phyloP scores from a whole-genome alignment of 176 grass and related monocot species.

The Bolboschoenus planiculmis region DNA sequence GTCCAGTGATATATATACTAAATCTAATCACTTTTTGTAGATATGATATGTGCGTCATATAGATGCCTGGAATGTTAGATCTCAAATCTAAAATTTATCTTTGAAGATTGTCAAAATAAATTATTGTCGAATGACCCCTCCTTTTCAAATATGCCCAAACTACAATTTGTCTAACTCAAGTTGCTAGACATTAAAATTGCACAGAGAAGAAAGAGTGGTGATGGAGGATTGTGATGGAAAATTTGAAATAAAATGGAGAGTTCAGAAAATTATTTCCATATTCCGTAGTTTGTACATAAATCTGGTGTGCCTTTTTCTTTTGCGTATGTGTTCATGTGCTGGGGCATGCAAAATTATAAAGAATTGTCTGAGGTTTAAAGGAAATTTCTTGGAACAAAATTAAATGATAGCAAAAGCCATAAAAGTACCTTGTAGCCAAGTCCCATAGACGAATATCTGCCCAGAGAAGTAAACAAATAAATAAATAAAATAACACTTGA shows the following conservation, averaged over 20 bases:
- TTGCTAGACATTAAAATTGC: not conserved
- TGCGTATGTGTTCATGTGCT: not conserved
- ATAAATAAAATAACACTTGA: constrained; percentile 1
- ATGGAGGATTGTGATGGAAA: not conserved
- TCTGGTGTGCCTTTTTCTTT: not conserved
- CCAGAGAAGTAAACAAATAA: constrained; percentile 20
- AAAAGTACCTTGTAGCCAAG: constrained; percentile 71
- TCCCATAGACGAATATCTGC: constrained; percentile 95
- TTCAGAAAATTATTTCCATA: not conserved
- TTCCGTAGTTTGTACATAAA: not conserved
- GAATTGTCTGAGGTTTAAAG: not conserved
- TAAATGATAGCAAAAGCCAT: not conserved
- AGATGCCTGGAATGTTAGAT: not conserved
- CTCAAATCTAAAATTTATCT: not conserved
- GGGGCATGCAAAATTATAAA: not conserved
- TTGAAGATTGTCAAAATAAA: not conserved
- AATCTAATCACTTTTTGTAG: not conserved
- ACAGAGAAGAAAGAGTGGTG: no score
- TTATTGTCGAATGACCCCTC: not conserved
- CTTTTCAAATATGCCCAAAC: not conserved
- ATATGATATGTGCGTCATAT: not conserved
- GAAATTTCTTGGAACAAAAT: not conserved
- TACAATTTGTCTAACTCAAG: not conserved
- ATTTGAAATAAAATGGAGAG: no score
- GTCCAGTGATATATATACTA: not conserved